Conservation (phyloP, 2,329 filamentous ascomycete genomes). For the Claviceps purpurea region DNA sequence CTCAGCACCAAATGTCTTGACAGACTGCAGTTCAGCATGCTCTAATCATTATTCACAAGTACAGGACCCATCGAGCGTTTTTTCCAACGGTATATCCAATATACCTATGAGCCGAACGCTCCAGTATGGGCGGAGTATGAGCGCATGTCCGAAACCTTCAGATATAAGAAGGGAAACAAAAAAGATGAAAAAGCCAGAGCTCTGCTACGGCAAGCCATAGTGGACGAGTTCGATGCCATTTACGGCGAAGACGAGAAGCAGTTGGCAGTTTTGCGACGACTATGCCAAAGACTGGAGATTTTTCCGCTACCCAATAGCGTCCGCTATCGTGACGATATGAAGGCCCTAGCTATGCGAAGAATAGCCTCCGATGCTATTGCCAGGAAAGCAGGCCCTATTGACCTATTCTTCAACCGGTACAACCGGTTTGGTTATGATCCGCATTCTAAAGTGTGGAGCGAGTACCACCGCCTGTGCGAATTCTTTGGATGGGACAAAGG, state of each 20-base stretch:
- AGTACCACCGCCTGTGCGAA: too few relatives aligned
- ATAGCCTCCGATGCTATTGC: not conserved
- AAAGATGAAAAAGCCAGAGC: not conserved
- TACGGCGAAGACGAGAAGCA: not conserved
- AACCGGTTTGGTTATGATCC: too few relatives aligned
- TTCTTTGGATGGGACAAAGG: too few relatives aligned
- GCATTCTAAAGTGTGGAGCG: too few relatives aligned
- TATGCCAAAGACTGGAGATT: not conserved
- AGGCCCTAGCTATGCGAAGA: not conserved
- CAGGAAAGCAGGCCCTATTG: not conserved
- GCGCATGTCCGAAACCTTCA: not conserved
- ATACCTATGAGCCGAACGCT: not conserved
- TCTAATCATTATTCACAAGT: too few relatives aligned
- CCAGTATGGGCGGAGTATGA: not conserved
- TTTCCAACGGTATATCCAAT: not conserved
- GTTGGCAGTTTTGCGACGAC: not conserved
- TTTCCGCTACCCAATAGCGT: not conserved
- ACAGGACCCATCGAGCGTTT: not conserved
- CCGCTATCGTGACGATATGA: not conserved
- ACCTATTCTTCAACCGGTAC: not conserved
- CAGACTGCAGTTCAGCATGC: too few relatives aligned
- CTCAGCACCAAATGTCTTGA: too few relatives aligned
- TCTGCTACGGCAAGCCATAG: not conserved
- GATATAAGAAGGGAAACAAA: not conserved
- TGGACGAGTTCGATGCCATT: not conserved